Evolutionary conservation across 345 rosid species (phyloP).

Genomic region (Hibiscus trionum): DNA sequence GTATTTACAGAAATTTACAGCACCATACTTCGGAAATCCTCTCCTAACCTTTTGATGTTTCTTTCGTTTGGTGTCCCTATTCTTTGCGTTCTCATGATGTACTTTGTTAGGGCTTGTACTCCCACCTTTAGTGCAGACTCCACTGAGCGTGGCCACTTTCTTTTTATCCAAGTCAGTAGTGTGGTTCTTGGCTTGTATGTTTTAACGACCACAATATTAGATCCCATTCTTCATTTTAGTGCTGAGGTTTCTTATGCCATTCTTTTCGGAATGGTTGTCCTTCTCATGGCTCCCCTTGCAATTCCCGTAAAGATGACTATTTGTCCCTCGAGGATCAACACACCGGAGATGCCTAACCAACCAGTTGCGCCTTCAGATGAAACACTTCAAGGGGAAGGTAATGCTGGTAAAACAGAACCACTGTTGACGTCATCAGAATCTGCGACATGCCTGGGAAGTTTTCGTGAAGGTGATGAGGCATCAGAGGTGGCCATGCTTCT

Average conservation of each 20-base stretch:
- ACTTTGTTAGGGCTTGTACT: slow-evolving; percentile 49
- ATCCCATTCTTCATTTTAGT: slow-evolving; percentile 32
- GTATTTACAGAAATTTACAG: slow-evolving; percentile 52
- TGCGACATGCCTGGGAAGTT: slow-evolving; percentile 26
- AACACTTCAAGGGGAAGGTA: slow-evolving; percentile 20
- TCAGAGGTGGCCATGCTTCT: slow-evolving; percentile 58
- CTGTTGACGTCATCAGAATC: slow-evolving; percentile 35
- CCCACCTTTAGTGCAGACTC: slow-evolving; percentile 47
- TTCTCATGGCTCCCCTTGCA: slow-evolving; percentile 59
- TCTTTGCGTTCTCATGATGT: slow-evolving; percentile 48
- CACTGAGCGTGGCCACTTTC: slow-evolving; percentile 38
- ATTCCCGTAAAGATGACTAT: slow-evolving; percentile 62
- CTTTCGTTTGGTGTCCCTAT: slow-evolving; percentile 53
- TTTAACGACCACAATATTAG: slow-evolving; percentile 34
- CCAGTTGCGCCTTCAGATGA: slow-evolving; percentile 17
- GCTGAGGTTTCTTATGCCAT: slow-evolving; percentile 25
- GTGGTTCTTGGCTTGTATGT: slow-evolving; percentile 46
- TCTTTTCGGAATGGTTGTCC: slow-evolving; percentile 38
- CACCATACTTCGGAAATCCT: slow-evolving; percentile 42
- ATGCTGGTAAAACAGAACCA: slow-evolving; percentile 39
- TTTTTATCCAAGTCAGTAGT: slow-evolving; percentile 42
- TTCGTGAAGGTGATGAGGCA: slow-evolving; percentile 26
- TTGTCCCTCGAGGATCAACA: slow-evolving; percentile 18
- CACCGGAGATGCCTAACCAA: slow-evolving; percentile 16
- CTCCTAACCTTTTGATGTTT: slow-evolving; percentile 53